Evolutionary conservation across 305 asterid species (phyloP).

Genomic region (Solanum aculeatissimum): DNA sequence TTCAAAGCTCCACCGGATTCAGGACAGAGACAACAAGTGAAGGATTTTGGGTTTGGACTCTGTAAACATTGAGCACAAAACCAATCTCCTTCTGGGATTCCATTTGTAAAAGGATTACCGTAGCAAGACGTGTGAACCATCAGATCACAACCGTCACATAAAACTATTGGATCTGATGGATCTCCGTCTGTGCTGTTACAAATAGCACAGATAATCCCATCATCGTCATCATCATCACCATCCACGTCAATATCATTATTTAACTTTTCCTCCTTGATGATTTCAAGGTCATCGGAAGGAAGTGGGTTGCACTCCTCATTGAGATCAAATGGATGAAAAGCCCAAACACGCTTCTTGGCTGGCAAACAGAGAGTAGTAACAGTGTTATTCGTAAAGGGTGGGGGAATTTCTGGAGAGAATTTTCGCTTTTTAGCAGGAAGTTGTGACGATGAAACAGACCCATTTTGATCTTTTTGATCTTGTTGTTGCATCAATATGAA

Average conservation of each 20-base stretch:
- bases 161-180: constrained; percentile 75
- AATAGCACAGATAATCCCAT: constrained; percentile 58
- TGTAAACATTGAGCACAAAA: constrained; percentile 53
- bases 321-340: constrained; percentile 50
- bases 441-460: background rate
- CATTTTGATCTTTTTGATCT: background rate
- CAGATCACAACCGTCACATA: constrained; percentile 84
- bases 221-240: constrained; percentile 15
- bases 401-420: constrained; percentile 17
- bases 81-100: constrained; percentile 88
- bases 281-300: background rate
- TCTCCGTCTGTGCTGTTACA: constrained; percentile 85
- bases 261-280: background rate
- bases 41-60: background rate
- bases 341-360: constrained; percentile 70
- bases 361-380: constrained; percentile 37
- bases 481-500: constrained; percentile 36
- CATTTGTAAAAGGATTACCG: constrained; percentile 52
- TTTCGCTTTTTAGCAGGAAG: constrained; percentile 78
- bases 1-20: constrained; percentile 60
- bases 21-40: constrained; percentile 70
- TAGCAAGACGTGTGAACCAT: constrained; percentile 85
- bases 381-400: constrained; percentile 18
- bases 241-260: background rate
- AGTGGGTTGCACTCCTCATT: constrained; percentile 30